These are phyloP conservation scores for Ogataea saltuana DNA, from an alignment of 805 yeast genomes.

Conservation along the genomic window DNA sequence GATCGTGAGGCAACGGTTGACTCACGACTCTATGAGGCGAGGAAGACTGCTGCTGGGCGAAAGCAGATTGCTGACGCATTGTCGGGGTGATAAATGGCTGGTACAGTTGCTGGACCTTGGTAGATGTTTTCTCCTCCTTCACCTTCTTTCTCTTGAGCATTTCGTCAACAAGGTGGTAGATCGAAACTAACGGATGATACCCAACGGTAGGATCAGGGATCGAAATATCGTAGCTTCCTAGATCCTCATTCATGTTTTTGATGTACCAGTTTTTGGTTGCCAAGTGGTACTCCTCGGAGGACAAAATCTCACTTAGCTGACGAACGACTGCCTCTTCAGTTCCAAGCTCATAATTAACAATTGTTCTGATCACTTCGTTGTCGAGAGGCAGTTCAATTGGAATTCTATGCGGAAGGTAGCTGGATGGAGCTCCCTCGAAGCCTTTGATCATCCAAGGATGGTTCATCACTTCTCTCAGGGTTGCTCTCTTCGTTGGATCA, in stretches of 20 bases:
- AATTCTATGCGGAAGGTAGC: constrained; percentile 71
- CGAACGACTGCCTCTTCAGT: constrained; percentile 56
- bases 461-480: constrained; percentile 70
- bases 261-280: constrained; percentile 65
- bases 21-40: constrained; percentile 28
- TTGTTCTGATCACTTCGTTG: constrained; percentile 64
- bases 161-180: constrained; percentile 84
- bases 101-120: constrained; percentile 21
- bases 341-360: constrained; percentile 79
- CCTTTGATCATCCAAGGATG: constrained; percentile 97
- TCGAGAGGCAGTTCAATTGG: constrained; percentile 77
- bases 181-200: constrained; percentile 84
- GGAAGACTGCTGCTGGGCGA: constrained; percentile 15
- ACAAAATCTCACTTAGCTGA: constrained; percentile 57
- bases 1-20: constrained; percentile 29
- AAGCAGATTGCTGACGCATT: constrained; percentile 16
- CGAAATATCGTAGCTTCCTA: constrained; percentile 24
- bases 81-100: constrained; percentile 19
- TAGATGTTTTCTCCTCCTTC: constrained; percentile 49
- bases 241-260: constrained; percentile 36
- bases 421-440: constrained; percentile 68
- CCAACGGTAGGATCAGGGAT: constrained; percentile 80
- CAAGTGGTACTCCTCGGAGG: constrained; percentile 64
- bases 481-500: constrained; percentile 78
- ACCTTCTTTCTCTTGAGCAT: constrained; percentile 70